These are phyloP conservation scores for Clitoria ternatea DNA, from an alignment of 306 rosid genomes.

Conservation along the genomic window DNA sequence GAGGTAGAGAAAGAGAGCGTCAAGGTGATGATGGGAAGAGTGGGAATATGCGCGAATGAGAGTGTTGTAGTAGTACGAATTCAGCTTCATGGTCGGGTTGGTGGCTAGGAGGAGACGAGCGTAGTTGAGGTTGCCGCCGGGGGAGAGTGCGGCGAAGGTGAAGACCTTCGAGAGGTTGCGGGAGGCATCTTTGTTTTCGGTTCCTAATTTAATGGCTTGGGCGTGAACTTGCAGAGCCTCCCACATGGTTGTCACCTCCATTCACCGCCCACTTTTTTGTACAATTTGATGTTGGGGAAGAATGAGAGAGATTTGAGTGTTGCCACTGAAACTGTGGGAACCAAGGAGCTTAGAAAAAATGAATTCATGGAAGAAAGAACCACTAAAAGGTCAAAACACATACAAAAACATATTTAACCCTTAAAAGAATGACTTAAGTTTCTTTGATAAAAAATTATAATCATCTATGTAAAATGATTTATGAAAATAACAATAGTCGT, in stretches of 20 bases:
- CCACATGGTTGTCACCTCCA: constrained; percentile 48
- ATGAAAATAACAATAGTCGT: no score
- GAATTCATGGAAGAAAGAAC: no score
- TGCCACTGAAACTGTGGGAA: no score
- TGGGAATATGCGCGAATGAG: constrained; percentile 46
- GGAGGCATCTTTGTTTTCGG: background rate
- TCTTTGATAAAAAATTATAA: no score
- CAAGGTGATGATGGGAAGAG: constrained; percentile 23
- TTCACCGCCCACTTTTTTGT: no score
- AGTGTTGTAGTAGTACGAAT: constrained; percentile 54
- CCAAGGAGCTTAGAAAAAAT: no score
- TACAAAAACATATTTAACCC: no score
- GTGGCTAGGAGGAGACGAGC: constrained; percentile 45
- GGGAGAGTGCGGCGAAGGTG: constrained; percentile 54
- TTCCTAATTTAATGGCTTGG: constrained; percentile 39
- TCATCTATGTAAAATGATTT: no score
- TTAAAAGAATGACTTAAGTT: no score
- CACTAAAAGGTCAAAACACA: no score
- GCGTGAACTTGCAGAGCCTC: constrained; percentile 60
- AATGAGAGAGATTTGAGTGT: no score
- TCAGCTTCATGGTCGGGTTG: constrained; percentile 20
- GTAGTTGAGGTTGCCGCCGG: constrained; percentile 46
- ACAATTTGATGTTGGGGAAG: no score
- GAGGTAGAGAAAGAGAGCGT: constrained; percentile 40
- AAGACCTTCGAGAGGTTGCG: constrained; percentile 41